phyloP scores from a whole-genome alignment of 1,139 yeast species.

The Candida neerlandica region DNA sequence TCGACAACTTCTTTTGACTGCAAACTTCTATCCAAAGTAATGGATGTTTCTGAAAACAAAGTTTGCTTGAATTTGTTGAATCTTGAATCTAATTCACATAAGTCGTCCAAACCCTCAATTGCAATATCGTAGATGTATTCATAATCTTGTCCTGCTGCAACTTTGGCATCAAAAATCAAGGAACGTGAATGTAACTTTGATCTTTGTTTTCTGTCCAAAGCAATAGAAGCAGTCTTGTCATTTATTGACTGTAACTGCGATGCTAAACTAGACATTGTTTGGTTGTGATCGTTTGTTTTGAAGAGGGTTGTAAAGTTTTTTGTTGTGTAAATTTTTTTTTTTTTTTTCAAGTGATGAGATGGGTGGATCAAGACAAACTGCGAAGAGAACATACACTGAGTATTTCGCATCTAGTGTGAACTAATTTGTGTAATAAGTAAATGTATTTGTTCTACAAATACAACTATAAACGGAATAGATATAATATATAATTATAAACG shows the following conservation, averaged over 20 bases:
- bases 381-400: too few relatives aligned
- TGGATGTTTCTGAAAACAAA: constrained; percentile 79
- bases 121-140: constrained; percentile 78
- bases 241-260: constrained; percentile 79
- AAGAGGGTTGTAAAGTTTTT: neutral
- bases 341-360: constrained; percentile 2
- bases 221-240: constrained; percentile 67
- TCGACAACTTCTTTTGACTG: constrained; percentile 74
- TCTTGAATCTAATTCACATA: constrained; percentile 70
- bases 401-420: too few relatives aligned
- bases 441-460: constrained; percentile 3
- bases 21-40: constrained; percentile 76
- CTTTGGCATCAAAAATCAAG: constrained; percentile 79
- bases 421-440: too few relatives aligned
- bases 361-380: neutral
- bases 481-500: neutral
- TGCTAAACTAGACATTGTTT: constrained; percentile 61
- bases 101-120: constrained; percentile 73
- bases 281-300: neutral
- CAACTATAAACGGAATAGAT: neutral
- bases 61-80: constrained; percentile 70
- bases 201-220: constrained; percentile 83
- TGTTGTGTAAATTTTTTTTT: constrained; percentile 6
- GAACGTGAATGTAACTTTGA: constrained; percentile 89
- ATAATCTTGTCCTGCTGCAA: constrained; percentile 91